Base-by-base conservation (phyloP, 176 grass and related monocot species). In the Phoenix dactylifera region DNA sequence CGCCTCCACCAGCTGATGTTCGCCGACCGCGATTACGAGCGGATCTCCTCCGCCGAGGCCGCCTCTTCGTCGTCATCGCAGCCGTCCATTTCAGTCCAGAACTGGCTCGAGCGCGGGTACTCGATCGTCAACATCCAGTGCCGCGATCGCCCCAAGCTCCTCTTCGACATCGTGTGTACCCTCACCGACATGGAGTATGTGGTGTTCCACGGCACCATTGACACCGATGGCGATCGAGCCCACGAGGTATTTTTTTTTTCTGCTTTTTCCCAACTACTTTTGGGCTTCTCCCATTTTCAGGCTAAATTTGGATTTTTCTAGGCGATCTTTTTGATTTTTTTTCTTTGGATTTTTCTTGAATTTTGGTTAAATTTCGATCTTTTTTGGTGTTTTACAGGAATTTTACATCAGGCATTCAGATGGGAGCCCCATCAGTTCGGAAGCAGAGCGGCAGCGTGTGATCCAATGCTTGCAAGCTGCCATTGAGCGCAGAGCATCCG, bases 131-230 rank as follows among this genome's bases (percentile, higher is more conserved):
- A 78, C 28, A 87, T 91, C 22, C 80, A 75, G 67, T 97, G 92
- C 72, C 73, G 66, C 18, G 92, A 97, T 62, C 59, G 92, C 12
- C 83, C 92, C 24, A 97, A 91, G 75, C 81, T 97, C 4, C 78
- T 97, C 19, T 91, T 97, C 76, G 92, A 97, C 60, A 84, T 97
- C 51, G 81, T 97, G 58, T 97, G 92, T 74, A 85, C 81, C 24
- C 55, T 97, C 22, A 88, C 87, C 28, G 92, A 97, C 66, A 63
- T 97, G 92, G 87, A 97, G 61, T 97, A 97, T 74, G 83, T 85
- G 6, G 81, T 97, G 10, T 97, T 79, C 65, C 92, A 97, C 49
- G 92, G 87, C 75, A 88, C 87, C 10, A 67, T 97, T 19, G 75
- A 85, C 53, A 88, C 86, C 18, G 79, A 83, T 57, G 87, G 68